Percentiles rank a stretch among this genome's conserved stretches.
These are phyloP conservation scores for Thyridium curvatum DNA, from an alignment of 2,329 filamentous ascomycete genomes.

Conservation along the genomic window DNA sequence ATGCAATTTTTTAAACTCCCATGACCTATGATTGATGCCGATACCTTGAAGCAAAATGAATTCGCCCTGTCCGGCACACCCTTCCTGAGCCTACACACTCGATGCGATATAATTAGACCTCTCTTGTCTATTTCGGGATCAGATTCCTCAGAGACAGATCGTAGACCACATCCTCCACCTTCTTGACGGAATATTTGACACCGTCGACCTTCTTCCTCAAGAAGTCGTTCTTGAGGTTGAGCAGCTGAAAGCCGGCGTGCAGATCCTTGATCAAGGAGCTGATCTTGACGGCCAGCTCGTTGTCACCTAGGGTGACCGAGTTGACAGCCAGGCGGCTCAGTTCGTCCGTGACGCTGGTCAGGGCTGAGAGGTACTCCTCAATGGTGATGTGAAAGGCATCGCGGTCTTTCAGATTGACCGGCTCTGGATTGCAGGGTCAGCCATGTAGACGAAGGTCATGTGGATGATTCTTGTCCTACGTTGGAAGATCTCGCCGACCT, in stretches of 20 bases:
- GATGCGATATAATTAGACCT: no score
- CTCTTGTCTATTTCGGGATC: slow-evolving; percentile 38
- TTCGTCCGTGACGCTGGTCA: slow-evolving; percentile 86
- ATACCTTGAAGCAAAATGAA: no score
- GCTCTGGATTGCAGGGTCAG: slow-evolving; percentile 47
- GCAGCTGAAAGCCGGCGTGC: slow-evolving; percentile 90
- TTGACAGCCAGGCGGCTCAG: slow-evolving; percentile 88
- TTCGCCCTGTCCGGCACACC: no score
- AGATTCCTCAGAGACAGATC: slow-evolving; percentile 84
- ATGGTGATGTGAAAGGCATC: slow-evolving; percentile 94
- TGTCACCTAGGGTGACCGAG: slow-evolving; percentile 86
- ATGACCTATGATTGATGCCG: no score
- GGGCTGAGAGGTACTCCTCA: slow-evolving; percentile 88
- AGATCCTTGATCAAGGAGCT: slow-evolving; percentile 91
- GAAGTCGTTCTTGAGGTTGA: slow-evolving; percentile 95
- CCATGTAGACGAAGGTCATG: neutral
- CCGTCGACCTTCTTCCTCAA: slow-evolving; percentile 82
- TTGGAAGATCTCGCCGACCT: slow-evolving; percentile 72
- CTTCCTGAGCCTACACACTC: no score
- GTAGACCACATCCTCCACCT: slow-evolving; percentile 96
- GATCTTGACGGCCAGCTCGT: slow-evolving; percentile 78
- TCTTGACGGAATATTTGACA: slow-evolving; percentile 97
- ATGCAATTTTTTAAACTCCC: no score
- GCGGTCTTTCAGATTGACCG: slow-evolving; percentile 81
- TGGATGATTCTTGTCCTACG: no score